These are phyloP conservation scores for Geotrichum macrosporum DNA, from an alignment of 1,139 yeast genomes.

Conservation along the genomic window DNA sequence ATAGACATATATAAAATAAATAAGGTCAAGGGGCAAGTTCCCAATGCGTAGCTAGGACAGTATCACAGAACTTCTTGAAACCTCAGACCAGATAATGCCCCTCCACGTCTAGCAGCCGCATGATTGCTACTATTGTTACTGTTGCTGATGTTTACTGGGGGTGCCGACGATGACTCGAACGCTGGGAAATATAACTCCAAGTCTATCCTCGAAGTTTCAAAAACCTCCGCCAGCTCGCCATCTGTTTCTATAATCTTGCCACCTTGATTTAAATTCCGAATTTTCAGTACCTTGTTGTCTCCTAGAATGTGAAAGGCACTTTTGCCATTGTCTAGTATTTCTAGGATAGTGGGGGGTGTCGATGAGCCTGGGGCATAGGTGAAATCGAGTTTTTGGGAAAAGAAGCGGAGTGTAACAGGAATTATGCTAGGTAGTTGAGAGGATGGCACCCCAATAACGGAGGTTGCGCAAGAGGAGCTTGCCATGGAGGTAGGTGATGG, in stretches of 20 bases:
- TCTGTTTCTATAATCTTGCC: constrained; percentile 30
- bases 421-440: constrained; percentile 29
- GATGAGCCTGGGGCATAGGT: constrained; percentile 55
- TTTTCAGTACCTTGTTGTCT: constrained; percentile 38
- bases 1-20: too few species aligned
- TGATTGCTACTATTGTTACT: too few species aligned
- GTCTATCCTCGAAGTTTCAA: constrained; percentile 23
- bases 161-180: constrained; percentile 6
- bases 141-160: too few species aligned
- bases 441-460: constrained; percentile 7
- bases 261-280: constrained; percentile 31
- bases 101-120: too few species aligned
- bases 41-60: too few species aligned
- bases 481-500: constrained; percentile 9
- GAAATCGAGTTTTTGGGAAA: constrained; percentile 48
- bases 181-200: constrained; percentile 20
- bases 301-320: constrained; percentile 56
- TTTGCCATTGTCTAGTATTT: constrained; percentile 65
- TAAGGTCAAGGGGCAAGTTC: too few species aligned
- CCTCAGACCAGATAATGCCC: constrained; percentile 3
- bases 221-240: constrained; percentile 36
- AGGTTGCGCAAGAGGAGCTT: constrained; percentile 10
- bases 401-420: constrained; percentile 46
- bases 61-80: constrained; percentile 16
- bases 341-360: constrained; percentile 66